phyloP scores from a whole-genome alignment of 2,329 filamentous ascomycete genomes.

The Fusarium piperis region DNA sequence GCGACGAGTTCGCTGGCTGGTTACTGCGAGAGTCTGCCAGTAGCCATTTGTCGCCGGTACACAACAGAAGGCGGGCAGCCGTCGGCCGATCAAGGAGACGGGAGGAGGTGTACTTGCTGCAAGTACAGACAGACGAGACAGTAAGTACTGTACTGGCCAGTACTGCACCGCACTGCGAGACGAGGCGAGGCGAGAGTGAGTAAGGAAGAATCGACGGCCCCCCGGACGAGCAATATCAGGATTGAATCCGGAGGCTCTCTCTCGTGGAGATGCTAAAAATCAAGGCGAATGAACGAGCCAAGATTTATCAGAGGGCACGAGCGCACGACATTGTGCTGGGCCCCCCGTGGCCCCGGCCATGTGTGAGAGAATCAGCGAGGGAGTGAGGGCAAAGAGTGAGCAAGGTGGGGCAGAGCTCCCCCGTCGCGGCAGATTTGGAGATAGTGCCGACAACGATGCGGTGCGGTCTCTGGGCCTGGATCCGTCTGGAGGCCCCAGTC shows the following conservation, averaged over 20 bases:
- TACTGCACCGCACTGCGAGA: neutral
- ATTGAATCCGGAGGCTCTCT: slow-evolving; percentile 38
- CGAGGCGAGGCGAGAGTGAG: neutral
- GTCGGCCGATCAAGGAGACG: slow-evolving; percentile 30
- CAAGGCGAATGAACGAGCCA: slow-evolving; percentile 42
- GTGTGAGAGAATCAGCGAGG: slow-evolving; percentile 41
- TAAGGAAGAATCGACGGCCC: slow-evolving; percentile 25
- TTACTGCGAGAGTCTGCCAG: slow-evolving; percentile 37
- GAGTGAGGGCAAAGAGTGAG: slow-evolving; percentile 40
- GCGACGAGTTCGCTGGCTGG: slow-evolving; percentile 24
- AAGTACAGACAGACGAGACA: neutral
- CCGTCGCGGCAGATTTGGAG: slow-evolving; percentile 44
- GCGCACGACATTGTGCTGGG: slow-evolving; percentile 44
- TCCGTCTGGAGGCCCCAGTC: slow-evolving; percentile 30
- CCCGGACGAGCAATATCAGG: slow-evolving; percentile 37
- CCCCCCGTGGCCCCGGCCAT: slow-evolving; percentile 41
- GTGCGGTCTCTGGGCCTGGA: slow-evolving; percentile 36
- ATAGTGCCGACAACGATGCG: slow-evolving; percentile 43
- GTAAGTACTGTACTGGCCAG: neutral
- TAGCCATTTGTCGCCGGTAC: slow-evolving; percentile 37
- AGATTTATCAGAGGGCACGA: slow-evolving; percentile 45
- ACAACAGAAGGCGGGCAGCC: slow-evolving; percentile 38
- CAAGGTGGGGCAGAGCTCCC: slow-evolving; percentile 41
- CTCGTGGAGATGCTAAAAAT: slow-evolving; percentile 40
- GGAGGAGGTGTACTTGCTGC: slow-evolving; percentile 10